These are phyloP conservation scores for Coemansia sp. DNA, from an alignment of 192 early-diverging fungal species.

Conservation along the genomic window DNA sequence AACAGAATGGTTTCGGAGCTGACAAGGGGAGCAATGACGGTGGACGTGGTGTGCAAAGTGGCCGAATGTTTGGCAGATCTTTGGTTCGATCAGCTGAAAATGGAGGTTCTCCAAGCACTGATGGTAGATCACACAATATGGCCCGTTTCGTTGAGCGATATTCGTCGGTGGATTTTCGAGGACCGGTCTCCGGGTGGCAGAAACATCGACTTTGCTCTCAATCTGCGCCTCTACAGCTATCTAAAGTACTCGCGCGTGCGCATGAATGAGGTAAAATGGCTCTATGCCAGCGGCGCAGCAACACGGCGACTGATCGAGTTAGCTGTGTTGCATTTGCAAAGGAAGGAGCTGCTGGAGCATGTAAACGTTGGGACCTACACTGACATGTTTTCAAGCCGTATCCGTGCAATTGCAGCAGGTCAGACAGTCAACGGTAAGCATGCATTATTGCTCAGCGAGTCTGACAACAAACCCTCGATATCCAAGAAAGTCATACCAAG, in stretches of 20 bases:
- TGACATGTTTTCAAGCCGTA: background rate
- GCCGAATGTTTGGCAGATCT: constrained; percentile 32
- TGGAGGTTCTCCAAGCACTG: constrained; percentile 17
- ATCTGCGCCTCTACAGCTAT: constrained; percentile 35
- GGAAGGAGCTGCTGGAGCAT: constrained; percentile 17
- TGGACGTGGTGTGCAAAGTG: constrained; percentile 14
- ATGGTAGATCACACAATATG: constrained; percentile 30
- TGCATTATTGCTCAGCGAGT: too few species aligned
- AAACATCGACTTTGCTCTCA: constrained; percentile 27
- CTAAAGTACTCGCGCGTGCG: constrained; percentile 33
- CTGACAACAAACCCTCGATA: background rate
- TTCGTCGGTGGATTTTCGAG: constrained; percentile 46
- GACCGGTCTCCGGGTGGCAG: constrained; percentile 35
- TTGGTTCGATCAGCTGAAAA: constrained; percentile 29
- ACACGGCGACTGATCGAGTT: constrained; percentile 28
- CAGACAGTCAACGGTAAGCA: background rate
- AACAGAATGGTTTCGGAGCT: constrained; percentile 1
- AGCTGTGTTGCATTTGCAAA: background rate
- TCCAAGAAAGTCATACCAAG: too few species aligned
- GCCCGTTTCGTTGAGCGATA: constrained; percentile 27
- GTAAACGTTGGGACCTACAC: constrained; percentile 6
- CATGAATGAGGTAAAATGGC: constrained; percentile 39
- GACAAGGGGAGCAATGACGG: constrained; percentile 3
- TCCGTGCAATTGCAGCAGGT: background rate
- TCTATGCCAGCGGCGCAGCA: constrained; percentile 43